Evolutionary conservation across 108 stramenopile species (phyloP).

Genomic region (Cylindrotheca fusiformis): DNA sequence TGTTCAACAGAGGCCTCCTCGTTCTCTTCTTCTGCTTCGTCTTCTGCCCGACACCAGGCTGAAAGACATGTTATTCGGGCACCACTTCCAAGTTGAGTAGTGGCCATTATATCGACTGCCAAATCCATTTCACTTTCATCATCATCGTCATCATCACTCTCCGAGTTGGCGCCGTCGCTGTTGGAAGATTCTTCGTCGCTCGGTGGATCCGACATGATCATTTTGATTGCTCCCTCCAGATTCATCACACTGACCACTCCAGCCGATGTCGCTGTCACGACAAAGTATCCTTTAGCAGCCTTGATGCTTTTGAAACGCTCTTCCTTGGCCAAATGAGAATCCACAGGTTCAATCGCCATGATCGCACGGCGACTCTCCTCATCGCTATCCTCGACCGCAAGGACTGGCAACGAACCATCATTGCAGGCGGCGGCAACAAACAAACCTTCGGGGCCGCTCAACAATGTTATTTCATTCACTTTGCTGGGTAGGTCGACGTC

Average conservation of each 20-base stretch:
- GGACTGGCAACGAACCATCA: constrained; percentile 85
- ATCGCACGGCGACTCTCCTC: constrained; percentile 66
- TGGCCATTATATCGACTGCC: constrained; percentile 79
- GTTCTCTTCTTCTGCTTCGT: constrained; percentile 31
- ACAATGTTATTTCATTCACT: constrained; percentile 74
- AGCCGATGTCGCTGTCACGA: constrained; percentile 83
- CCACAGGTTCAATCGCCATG: constrained; percentile 90
- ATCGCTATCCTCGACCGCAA: constrained; percentile 61
- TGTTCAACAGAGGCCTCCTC: not conserved
- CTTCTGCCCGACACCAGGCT: constrained; percentile 54
- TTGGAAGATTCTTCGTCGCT: constrained; percentile 15
- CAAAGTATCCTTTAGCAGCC: constrained; percentile 56
- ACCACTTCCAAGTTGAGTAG: constrained; percentile 75
- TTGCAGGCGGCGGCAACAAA: constrained; percentile 87
- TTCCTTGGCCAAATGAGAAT: constrained; percentile 68
- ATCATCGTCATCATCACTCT: constrained; percentile 23
- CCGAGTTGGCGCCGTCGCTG: constrained; percentile 20
- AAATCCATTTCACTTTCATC: constrained; percentile 54
- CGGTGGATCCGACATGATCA: constrained; percentile 53
- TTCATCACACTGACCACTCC: constrained; percentile 85
- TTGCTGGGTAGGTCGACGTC: constrained; percentile 74
- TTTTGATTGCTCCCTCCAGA: constrained; percentile 73
- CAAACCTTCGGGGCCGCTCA: constrained; percentile 63
- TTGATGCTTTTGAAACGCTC: constrained; percentile 86
- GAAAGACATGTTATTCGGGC: constrained; percentile 82